A percentile compares a stretch with the other conserved stretches of the same genome.
phyloP scores from a whole-genome alignment of 306 rosid species.

The Quercus gilva region DNA sequence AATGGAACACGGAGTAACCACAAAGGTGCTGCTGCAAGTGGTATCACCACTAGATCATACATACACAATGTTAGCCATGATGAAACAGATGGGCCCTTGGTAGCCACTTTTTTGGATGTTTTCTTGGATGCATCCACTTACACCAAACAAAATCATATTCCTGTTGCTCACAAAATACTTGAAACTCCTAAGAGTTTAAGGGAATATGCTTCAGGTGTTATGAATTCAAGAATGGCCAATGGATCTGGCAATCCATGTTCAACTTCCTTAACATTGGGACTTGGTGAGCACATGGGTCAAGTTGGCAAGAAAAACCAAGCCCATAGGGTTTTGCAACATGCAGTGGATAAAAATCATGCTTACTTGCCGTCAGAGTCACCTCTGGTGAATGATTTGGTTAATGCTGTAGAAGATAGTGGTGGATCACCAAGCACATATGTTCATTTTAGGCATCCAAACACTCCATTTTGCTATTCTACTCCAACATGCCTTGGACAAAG shows the following conservation, averaged over 20 bases:
- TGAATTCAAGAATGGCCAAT: background rate
- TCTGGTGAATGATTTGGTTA: background rate
- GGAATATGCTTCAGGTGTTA: conserved; percentile 12
- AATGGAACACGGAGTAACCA: background rate
- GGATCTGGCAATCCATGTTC: conserved; percentile 18
- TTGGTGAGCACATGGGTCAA: conserved; percentile 12
- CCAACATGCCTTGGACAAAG: conserved; percentile 9
- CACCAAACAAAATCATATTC: conserved; percentile 7
- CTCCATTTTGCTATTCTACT: conserved; percentile 3
- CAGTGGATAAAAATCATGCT: background rate
- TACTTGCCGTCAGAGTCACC: background rate
- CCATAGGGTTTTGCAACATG: background rate
- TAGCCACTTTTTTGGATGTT: conserved; percentile 1
- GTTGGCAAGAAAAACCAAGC: conserved; percentile 8
- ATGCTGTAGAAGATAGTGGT: background rate
- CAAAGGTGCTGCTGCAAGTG: background rate
- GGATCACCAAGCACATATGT: conserved; percentile 9
- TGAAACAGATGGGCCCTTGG: background rate
- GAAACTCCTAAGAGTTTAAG: conserved; percentile 29
- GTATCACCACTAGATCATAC: background rate
- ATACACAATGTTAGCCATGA: conserved; percentile 3
- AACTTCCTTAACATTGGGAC: conserved; percentile 4
- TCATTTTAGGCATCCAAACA: background rate
- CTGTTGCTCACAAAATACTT: conserved; percentile 9
- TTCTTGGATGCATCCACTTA: conserved; percentile 1